A percentile compares a stretch with the other conserved stretches of the same genome.
These are phyloP conservation scores for Solanum ahanhuiri DNA, from an alignment of 257 asterid species.

Conservation along the genomic window DNA sequence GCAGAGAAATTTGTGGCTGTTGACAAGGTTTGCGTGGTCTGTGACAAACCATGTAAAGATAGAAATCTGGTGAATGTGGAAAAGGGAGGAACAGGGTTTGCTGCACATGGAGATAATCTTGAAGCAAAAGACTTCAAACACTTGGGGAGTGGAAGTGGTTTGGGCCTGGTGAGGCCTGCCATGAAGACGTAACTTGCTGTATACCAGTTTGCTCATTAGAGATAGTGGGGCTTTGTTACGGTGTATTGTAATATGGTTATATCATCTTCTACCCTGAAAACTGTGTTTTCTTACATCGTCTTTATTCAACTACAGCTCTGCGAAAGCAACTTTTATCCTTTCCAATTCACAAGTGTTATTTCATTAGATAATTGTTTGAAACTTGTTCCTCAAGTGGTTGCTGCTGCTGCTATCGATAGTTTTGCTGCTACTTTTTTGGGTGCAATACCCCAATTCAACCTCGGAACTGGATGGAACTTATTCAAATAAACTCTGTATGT, in stretches of 20 bases:
- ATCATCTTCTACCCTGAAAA: neutral
- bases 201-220: neutral
- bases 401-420: neutral
- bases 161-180: slow-evolving; percentile 88
- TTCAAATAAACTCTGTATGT: neutral
- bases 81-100: slow-evolving; percentile 96
- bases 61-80: slow-evolving; percentile 52
- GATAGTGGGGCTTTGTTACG: neutral
- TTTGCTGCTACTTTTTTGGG: neutral
- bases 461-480: neutral
- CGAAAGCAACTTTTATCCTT: neutral
- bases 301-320: neutral
- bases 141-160: slow-evolving; percentile 88
- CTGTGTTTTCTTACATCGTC: neutral
- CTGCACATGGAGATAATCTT: slow-evolving; percentile 91
- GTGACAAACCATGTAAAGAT: slow-evolving; percentile 80
- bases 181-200: slow-evolving; percentile 45
- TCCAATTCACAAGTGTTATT: neutral
- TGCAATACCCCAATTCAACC: neutral
- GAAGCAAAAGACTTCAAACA: slow-evolving; percentile 90
- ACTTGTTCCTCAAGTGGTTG: neutral
- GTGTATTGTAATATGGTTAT: neutral
- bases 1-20: slow-evolving; percentile 64
- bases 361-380: neutral
- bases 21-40: slow-evolving; percentile 76